phyloP scores from a whole-genome alignment of 1,284 basidiomycete species.

The Cutaneotrichosporon cutaneum region DNA sequence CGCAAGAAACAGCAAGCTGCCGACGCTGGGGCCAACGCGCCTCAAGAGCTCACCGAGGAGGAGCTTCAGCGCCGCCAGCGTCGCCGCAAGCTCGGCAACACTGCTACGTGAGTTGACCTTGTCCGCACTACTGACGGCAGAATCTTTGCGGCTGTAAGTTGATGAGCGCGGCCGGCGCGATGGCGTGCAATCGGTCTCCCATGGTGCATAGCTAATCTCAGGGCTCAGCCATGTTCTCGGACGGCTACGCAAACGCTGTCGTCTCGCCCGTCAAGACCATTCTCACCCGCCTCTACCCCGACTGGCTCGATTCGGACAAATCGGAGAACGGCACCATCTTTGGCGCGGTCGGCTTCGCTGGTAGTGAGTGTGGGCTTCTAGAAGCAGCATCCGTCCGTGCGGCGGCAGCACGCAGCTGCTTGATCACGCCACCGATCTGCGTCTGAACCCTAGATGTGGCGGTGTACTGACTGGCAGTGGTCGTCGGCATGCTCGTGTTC shows the following conservation, averaged over 20 bases:
- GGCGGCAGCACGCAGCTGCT: not conserved
- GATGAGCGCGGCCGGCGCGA: not conserved
- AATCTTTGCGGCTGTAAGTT: constrained; percentile 17
- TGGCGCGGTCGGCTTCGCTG: constrained; percentile 69
- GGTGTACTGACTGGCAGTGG: constrained; percentile 16
- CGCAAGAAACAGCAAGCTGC: no score
- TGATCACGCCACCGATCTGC: not conserved
- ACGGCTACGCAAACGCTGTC: constrained; percentile 75
- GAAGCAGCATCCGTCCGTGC: no score
- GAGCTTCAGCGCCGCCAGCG: not conserved
- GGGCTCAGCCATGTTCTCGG: constrained; percentile 81
- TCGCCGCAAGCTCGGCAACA: constrained; percentile 12
- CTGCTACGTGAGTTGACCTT: constrained; percentile 15
- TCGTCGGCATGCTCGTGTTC: constrained; percentile 36
- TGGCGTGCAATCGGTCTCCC: not conserved
- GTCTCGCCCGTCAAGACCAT: constrained; percentile 63
- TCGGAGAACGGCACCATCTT: constrained; percentile 58
- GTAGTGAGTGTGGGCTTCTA: constrained; percentile 55
- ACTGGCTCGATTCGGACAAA: constrained; percentile 57
- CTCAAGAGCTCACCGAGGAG: not conserved
- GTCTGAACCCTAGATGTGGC: not conserved
- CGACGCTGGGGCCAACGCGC: no score
- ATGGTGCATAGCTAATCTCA: not conserved
- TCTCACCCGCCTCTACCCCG: constrained; percentile 64
- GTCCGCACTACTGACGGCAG: constrained; percentile 1